Evolutionary conservation across 2,329 filamentous ascomycete species (phyloP), one percentile per base, ranked within the genome.

Genomic region (Pseudocercospora vitis): DNA sequence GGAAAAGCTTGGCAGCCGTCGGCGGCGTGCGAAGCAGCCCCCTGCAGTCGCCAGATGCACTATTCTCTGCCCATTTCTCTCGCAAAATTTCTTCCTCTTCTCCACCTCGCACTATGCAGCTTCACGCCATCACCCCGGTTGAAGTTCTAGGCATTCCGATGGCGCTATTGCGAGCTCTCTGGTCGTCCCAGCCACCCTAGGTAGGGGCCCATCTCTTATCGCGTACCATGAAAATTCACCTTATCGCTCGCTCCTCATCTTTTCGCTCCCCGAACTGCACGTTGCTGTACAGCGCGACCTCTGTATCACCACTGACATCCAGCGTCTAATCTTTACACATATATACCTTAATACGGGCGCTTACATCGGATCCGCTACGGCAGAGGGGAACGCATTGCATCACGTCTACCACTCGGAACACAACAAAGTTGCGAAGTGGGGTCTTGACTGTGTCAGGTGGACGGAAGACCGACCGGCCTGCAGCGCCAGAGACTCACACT

Each of bases 21-120:
- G 5, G 18, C 21, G 9, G 19, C n/a, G 7, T 12, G 37, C n/a
- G 19, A 21, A 4, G 19, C 16, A 12, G 37, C 37, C 37, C 18
- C 21, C 37, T 18, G 19, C 37, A n/a, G 12, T 23, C 18, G 21
- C 12, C 37, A n/a, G 18, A 18, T 26, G 37, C 37, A 26, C 37
- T 23, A 18, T 23, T 24, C n/a, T 4, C 14, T 24, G 12, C n/a
- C 8, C 21, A 26, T 7, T 26, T 42, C 37, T 33, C 28, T 32
- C 44, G 44, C 44, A 44, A 51, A 51, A 39, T 51, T 51, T 45
- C 48, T n/a, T 18, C 48, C 29, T 51, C 24, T 32, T 47, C 44
- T 47, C 44, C 44, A 47, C 44, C 19, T 47, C 6, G 24, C 24
- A 33, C 19, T 23, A 14, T 33, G 28, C 19, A 42, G 37, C 37